Conservation (phyloP, 306 rosid species). For the Bauhinia variegata region DNA sequence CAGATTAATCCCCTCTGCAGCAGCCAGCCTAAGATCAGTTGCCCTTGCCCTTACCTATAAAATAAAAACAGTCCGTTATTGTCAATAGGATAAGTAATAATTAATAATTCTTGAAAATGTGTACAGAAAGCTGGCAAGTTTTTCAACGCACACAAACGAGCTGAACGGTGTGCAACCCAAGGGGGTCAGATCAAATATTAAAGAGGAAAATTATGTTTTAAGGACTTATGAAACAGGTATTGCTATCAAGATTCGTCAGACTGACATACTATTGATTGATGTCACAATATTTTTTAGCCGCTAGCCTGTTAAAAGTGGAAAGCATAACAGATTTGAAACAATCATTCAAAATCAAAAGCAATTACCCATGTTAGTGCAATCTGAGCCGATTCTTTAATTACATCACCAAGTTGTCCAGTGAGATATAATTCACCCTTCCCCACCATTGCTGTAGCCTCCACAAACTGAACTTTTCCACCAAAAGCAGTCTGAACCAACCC, state of each 20-base stretch:
- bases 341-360: too few relatives aligned
- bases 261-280: too few relatives aligned
- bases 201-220: too few relatives aligned
- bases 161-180: constrained; percentile 4
- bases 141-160: constrained; percentile 18
- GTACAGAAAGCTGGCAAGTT: constrained; percentile 23
- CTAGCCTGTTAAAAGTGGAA: too few relatives aligned
- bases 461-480: constrained; percentile 99
- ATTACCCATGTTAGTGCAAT: constrained; percentile 98
- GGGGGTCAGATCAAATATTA: neutral
- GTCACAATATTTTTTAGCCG: too few relatives aligned
- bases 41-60: constrained; percentile 89
- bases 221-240: too few relatives aligned
- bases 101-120: constrained; percentile 30
- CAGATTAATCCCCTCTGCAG: constrained; percentile 63
- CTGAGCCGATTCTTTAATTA: constrained; percentile 96
- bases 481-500: constrained; percentile 96
- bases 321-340: too few relatives aligned
- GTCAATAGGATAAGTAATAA: constrained; percentile 33
- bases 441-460: constrained; percentile 88
- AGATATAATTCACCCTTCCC: constrained; percentile 97
- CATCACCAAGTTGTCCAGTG: constrained; percentile 98
- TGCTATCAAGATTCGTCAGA: too few relatives aligned
- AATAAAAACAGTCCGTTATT: constrained; percentile 30
- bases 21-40: constrained; percentile 71